A percentile compares a stretch with the other conserved stretches of the same genome.
phyloP scores from a whole-genome alignment of 768 basidiomycete genomes.

The Albatrellus ellisii region DNA sequence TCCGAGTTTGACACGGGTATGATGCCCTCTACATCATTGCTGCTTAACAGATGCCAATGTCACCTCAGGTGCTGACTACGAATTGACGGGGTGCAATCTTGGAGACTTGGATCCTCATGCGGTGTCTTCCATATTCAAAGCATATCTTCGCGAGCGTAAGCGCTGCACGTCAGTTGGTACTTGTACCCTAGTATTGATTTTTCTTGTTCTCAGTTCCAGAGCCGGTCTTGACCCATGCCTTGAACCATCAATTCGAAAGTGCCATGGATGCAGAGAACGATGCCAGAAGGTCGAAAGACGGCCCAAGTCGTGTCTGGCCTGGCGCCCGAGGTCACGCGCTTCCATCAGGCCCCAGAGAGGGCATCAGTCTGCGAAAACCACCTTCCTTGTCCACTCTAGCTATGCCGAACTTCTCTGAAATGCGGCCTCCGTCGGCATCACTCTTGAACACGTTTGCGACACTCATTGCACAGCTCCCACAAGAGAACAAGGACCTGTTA shows the following conservation, averaged over 20 bases:
- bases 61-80: constrained; percentile 66
- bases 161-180: constrained; percentile 9
- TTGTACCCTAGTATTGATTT: not conserved
- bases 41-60: constrained; percentile 1
- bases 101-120: constrained; percentile 91
- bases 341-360: constrained; percentile 14
- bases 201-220: constrained; percentile 57
- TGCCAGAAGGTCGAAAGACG: constrained; percentile 17
- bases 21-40: constrained; percentile 14
- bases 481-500: constrained; percentile 75
- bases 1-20: constrained; percentile 72
- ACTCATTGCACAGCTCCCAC: constrained; percentile 57
- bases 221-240: constrained; percentile 61
- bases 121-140: constrained; percentile 86
- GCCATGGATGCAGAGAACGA: constrained; percentile 48
- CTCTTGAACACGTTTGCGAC: constrained; percentile 45
- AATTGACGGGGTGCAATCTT: constrained; percentile 64
- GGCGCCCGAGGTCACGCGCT: constrained; percentile 5
- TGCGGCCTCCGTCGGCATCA: constrained; percentile 45
- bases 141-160: constrained; percentile 86
- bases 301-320: constrained; percentile 6
- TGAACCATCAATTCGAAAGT: constrained; percentile 68
- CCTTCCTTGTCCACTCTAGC: constrained; percentile 73
- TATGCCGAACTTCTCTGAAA: constrained; percentile 50
- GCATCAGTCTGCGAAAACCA: constrained; percentile 45